phyloP scores from a whole-genome alignment of 2,329 filamentous ascomycete genomes.

The Arthrinium phaeospermum region DNA sequence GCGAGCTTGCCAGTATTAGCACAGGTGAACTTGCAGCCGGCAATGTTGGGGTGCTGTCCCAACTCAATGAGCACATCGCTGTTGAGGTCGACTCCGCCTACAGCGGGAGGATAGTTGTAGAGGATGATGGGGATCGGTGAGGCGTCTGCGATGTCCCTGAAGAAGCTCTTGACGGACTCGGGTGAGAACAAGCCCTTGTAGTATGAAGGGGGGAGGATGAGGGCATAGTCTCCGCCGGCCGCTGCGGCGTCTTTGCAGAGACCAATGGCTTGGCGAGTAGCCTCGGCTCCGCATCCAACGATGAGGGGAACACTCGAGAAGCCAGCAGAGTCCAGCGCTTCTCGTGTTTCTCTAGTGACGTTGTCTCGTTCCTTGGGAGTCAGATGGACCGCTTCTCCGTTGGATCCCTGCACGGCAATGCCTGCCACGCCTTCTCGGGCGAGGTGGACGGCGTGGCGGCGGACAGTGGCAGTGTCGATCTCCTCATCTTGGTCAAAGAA shows the following conservation, averaged over 20 bases:
- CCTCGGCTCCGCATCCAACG: conserved; percentile 70
- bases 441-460: conserved; percentile 61
- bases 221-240: conserved; percentile 68
- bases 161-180: conserved; percentile 63
- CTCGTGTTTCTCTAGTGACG: conserved; percentile 64
- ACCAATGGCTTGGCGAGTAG: conserved; percentile 68
- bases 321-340: conserved; percentile 62
- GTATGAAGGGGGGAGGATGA: conserved; percentile 72
- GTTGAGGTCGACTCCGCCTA: conserved; percentile 59
- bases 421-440: conserved; percentile 68
- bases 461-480: conserved; percentile 55
- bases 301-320: conserved; percentile 63
- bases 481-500: conserved; percentile 62
- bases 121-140: conserved; percentile 65
- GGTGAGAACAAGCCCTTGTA: conserved; percentile 65
- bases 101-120: conserved; percentile 66
- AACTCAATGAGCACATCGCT: conserved; percentile 61
- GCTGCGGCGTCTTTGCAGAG: conserved; percentile 68
- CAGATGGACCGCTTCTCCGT: conserved; percentile 75
- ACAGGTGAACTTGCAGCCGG: conserved; percentile 61
- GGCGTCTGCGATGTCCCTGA: conserved; percentile 60
- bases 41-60: conserved; percentile 60
- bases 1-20: conserved; percentile 59
- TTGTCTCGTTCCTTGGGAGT: conserved; percentile 65
- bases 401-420: conserved; percentile 72